These are phyloP conservation scores for Petunia hybrid DNA, from an alignment of 305 asterid species.

Conservation along the genomic window DNA sequence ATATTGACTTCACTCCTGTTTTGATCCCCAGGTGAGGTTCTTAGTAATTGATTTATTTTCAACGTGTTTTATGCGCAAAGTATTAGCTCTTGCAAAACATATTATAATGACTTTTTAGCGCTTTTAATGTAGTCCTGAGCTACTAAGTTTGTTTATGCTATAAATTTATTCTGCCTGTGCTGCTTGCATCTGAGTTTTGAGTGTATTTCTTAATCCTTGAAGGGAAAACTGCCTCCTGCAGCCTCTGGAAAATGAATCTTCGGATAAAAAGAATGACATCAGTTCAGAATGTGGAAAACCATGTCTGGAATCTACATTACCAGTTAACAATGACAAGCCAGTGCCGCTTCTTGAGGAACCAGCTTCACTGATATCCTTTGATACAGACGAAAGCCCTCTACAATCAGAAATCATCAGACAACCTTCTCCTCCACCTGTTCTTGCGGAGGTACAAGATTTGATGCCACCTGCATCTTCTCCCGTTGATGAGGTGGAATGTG, in stretches of 20 bases:
- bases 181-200: conserved; percentile 34
- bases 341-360: conserved; percentile 57
- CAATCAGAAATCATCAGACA: conserved; percentile 59
- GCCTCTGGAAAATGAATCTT: conserved; percentile 55
- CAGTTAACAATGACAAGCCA: conserved; percentile 49
- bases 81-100: background rate
- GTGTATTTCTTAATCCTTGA: conserved; percentile 45
- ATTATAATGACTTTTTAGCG: background rate
- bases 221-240: conserved; percentile 57
- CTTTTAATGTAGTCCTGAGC: conserved; percentile 1
- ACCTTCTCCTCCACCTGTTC: conserved; percentile 81
- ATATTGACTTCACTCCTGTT: conserved; percentile 65
- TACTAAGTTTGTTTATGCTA: background rate
- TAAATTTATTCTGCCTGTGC: background rate
- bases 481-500: conserved; percentile 53
- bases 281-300: conserved; percentile 54
- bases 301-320: conserved; percentile 52
- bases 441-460: conserved; percentile 91
- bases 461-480: conserved; percentile 56
- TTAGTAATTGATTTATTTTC: conserved; percentile 25
- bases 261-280: conserved; percentile 48
- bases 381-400: conserved; percentile 56
- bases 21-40: conserved; percentile 66
- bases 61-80: background rate
- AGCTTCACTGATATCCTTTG: conserved; percentile 83